Base-by-base conservation (phyloP, 805 yeast species). In the Suhomyces xylopsoci region DNA sequence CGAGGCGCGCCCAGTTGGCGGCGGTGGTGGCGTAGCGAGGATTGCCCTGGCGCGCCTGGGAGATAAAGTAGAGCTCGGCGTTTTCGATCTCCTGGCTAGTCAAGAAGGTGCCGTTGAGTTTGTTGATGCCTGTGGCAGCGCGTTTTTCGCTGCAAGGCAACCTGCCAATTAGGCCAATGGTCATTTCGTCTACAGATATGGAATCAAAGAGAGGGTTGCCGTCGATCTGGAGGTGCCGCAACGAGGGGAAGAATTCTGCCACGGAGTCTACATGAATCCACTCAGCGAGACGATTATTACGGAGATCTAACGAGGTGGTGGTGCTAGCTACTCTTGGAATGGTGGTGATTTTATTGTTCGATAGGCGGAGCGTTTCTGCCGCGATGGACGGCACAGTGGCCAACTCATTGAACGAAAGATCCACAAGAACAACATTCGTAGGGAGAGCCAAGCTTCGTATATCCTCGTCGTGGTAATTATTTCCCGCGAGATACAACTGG, bases 61-160 rank as follows among this genome's bases (percentile, higher is more conserved):
- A 74, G 26, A 87, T 70, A 54, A 87, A 83, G 62, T 80, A 89
- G 4, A 88, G 63, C 63, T 90, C 96, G 0, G 88, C 86, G 57
- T 85, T 87, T 5, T 53, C 57, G 15, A 90, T 73, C 47, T 84
- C 87, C 1, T 67, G 74, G 0, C 45, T 51, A 2, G 70, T 62
- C 7, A 89, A 68, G 0, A 36, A 48, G 0, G 83, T 76, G 0
- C 96, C 96, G 61, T 91, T 84, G 12, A 90, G 66, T 22, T 66
- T 68, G 0, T 46, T 40, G 1, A 86, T 43, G 0, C 55, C 50
- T 1, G 70, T 67, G 10, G 47, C 38, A 7, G 32, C 40, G n/a
- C 47, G 47, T 1, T 44, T 12, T 28, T 45, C 52, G 14, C 49
- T 50, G 51, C 72, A 70, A 5, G 50, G 54, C 5, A 73, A 66